Conservation (phyloP, 306 rosid genomes). For the Sophora flavescens region DNA sequence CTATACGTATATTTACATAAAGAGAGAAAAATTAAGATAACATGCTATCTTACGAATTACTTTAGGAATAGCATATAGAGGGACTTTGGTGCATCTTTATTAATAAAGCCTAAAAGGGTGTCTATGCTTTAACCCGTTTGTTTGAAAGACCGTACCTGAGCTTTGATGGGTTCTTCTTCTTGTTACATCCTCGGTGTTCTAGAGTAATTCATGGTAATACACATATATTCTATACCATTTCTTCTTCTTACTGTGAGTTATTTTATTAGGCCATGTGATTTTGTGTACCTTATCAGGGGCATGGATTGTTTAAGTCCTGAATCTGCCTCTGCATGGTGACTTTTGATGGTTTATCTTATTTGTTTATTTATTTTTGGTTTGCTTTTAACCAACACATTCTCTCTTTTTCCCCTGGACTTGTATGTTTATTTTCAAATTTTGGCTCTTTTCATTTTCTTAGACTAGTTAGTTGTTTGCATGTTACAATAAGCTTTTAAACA, state of each 20-base stretch:
- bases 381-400: background rate
- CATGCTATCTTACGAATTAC: background rate
- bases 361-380: background rate
- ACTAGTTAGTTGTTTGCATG: constrained; percentile 39
- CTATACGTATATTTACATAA: background rate
- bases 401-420: background rate
- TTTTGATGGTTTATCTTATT: constrained; percentile 6
- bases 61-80: constrained; percentile 22
- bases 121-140: constrained; percentile 46
- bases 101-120: constrained; percentile 46
- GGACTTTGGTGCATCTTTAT: constrained; percentile 51
- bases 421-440: constrained; percentile 23
- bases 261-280: constrained; percentile 45
- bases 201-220: constrained; percentile 65
- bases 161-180: constrained; percentile 51
- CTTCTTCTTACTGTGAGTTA: constrained; percentile 48
- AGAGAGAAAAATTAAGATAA: background rate
- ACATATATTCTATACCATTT: constrained; percentile 52
- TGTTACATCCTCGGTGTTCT: constrained; percentile 56
- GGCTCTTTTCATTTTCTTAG: constrained; percentile 26
- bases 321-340: constrained; percentile 42
- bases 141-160: constrained; percentile 46
- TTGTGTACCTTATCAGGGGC: constrained; percentile 35
- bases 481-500: no score
- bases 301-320: constrained; percentile 39